A percentile compares a stretch with the other conserved stretches of the same genome.
phyloP scores from a whole-genome alignment of 2,329 filamentous ascomycete species.

The Alternaria sp. region DNA sequence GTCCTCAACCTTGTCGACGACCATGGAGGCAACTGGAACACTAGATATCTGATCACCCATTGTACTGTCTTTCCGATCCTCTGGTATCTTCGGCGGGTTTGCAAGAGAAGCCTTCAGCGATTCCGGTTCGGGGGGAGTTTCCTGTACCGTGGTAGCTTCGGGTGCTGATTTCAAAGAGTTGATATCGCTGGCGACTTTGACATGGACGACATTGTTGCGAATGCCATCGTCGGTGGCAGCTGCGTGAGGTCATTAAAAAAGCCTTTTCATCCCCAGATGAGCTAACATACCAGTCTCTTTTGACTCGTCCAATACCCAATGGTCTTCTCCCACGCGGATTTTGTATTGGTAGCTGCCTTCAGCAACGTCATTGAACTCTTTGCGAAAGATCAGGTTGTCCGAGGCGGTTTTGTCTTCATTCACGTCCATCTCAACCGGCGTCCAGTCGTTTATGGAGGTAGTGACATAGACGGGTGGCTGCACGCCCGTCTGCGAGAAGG shows the following conservation, averaged over 20 bases:
- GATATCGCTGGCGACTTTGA: constrained; percentile 27
- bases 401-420: constrained; percentile 57
- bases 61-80: constrained; percentile 29
- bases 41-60: background rate
- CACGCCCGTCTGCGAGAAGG: constrained; percentile 67
- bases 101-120: background rate
- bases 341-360: constrained; percentile 76
- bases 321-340: constrained; percentile 70
- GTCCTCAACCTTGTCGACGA: background rate
- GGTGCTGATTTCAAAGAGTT: background rate
- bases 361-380: constrained; percentile 63
- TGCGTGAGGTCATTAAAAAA: constrained; percentile 39
- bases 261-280: background rate
- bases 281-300: constrained; percentile 64
- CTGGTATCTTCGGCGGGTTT: constrained; percentile 11
- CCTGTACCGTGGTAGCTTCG: constrained; percentile 1
- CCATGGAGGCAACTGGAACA: background rate
- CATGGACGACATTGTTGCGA: constrained; percentile 61
- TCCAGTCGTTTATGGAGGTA: constrained; percentile 75
- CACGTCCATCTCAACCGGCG: constrained; percentile 69
- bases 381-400: constrained; percentile 66
- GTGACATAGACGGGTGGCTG: constrained; percentile 75
- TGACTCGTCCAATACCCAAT: constrained; percentile 72
- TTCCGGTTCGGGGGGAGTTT: background rate
- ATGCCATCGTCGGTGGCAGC: constrained; percentile 62